These are phyloP conservation scores for Ammopiptanthus mongolicus DNA, from an alignment of 306 rosid genomes.

Conservation along the genomic window DNA sequence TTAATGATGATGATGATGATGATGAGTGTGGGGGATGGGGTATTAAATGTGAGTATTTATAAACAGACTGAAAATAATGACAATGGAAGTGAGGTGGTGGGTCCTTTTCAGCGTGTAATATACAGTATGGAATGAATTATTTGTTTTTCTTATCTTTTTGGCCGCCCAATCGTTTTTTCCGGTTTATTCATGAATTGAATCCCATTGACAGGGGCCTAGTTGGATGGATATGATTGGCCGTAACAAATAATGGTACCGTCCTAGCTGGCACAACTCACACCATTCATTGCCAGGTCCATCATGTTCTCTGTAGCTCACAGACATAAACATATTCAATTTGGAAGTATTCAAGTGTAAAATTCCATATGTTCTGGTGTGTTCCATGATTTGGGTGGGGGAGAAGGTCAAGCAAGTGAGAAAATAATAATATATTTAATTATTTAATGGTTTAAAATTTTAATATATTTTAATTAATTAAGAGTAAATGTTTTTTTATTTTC, in stretches of 20 bases:
- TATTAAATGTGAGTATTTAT: constrained; percentile 3
- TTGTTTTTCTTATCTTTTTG: constrained; percentile 12
- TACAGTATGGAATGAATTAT: not conserved
- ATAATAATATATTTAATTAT: too few relatives aligned
- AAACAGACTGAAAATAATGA: not conserved
- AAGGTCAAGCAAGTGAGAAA: too few relatives aligned
- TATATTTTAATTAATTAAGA: too few relatives aligned
- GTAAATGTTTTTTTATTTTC: too few relatives aligned
- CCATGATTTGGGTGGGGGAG: too few relatives aligned
- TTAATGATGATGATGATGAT: not conserved
- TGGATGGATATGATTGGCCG: not conserved
- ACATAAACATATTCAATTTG: too few relatives aligned
- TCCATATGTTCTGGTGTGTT: constrained; percentile 6
- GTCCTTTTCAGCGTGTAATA: constrained; percentile 10
- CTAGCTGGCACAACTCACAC: constrained; percentile 12
- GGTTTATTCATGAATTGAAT: not conserved
- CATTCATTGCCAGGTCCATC: not conserved
- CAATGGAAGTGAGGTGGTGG: constrained; percentile 8
- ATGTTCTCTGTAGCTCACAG: too few relatives aligned
- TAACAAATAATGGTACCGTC: not conserved
- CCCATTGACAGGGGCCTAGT: not conserved
- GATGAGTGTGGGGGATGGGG: not conserved
- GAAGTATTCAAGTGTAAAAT: not conserved
- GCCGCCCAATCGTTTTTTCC: constrained; percentile 19
- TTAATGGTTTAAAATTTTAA: too few relatives aligned